Conservation (phyloP, 106 monocot genomes). For the Narthecium ossifragum region DNA sequence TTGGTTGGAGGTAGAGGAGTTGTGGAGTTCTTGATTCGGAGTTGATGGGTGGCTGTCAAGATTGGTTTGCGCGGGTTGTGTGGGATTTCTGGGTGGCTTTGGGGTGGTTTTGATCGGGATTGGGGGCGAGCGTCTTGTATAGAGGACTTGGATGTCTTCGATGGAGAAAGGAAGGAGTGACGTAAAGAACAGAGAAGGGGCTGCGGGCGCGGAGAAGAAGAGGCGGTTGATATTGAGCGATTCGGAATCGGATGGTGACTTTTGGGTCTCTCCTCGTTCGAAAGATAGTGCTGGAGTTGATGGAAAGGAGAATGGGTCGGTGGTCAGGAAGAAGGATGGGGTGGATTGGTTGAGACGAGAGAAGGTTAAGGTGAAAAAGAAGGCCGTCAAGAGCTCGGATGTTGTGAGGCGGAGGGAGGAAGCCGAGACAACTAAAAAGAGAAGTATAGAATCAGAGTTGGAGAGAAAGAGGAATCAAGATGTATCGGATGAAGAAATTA, state of each 20-base stretch:
- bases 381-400: background rate
- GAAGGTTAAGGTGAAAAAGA: background rate
- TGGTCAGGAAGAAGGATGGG: background rate
- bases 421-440: background rate
- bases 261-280: slow-evolving; percentile 7
- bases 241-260: slow-evolving; percentile 44
- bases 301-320: background rate
- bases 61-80: background rate
- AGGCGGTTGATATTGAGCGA: slow-evolving; percentile 25
- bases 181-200: background rate
- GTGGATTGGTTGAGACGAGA: background rate
- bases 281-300: background rate
- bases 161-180: background rate
- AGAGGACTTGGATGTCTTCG: background rate
- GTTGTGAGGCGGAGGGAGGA: background rate
- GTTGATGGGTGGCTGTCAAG: background rate
- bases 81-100: background rate
- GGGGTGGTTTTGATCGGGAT: background rate
- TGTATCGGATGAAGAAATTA: background rate
- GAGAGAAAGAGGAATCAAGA: slow-evolving; percentile 13
- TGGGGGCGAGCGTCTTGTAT: too few relatives aligned
- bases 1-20: background rate
- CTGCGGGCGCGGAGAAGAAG: slow-evolving; percentile 29
- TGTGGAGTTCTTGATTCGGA: background rate
- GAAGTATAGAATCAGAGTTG: background rate